phyloP scores from a whole-genome alignment of 2,329 filamentous ascomycete genomes.

The Fragosphaeria purpurea region DNA sequence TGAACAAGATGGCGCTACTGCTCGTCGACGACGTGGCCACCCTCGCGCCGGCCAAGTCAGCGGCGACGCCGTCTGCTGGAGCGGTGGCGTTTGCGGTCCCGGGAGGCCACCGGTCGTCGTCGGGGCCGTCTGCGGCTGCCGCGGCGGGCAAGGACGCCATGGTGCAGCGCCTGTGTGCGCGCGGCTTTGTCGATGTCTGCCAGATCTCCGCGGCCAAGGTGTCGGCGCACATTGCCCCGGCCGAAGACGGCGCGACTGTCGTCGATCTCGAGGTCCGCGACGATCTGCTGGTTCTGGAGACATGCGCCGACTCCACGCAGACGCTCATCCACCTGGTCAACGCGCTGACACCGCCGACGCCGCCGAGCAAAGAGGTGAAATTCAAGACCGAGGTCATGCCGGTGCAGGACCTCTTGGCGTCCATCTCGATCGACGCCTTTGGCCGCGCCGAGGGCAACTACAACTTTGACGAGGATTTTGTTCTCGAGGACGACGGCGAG shows the following conservation, averaged over 20 bases:
- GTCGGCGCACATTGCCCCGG: slow-evolving; percentile 49
- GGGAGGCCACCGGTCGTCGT: slow-evolving; percentile 3
- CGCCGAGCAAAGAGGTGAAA: slow-evolving; percentile 72
- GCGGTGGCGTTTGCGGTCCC: slow-evolving; percentile 29
- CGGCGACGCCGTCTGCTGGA: no score
- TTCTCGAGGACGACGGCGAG: slow-evolving; percentile 39
- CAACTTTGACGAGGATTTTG: slow-evolving; percentile 54
- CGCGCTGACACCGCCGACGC: slow-evolving; percentile 71
- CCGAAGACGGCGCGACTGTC: slow-evolving; percentile 46
- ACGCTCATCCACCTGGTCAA: slow-evolving; percentile 74
- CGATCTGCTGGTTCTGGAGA: slow-evolving; percentile 81
- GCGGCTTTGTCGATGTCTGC: slow-evolving; percentile 78
- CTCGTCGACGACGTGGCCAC: slow-evolving; percentile 63
- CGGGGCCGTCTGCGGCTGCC: slow-evolving; percentile 13
- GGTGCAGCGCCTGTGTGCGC: slow-evolving; percentile 46
- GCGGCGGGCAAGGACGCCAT: slow-evolving; percentile 35
- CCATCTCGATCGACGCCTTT: slow-evolving; percentile 81
- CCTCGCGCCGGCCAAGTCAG: slow-evolving; percentile 21
- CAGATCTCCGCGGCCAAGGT: slow-evolving; percentile 75
- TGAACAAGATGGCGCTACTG: slow-evolving; percentile 74
- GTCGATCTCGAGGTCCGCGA: slow-evolving; percentile 76
- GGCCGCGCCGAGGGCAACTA: slow-evolving; percentile 50
- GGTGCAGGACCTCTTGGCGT: slow-evolving; percentile 78
- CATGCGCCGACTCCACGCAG: slow-evolving; percentile 93
- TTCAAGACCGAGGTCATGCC: slow-evolving; percentile 83